Conservation (phyloP, 441 rosid species). For the Syzygium malaccense region DNA sequence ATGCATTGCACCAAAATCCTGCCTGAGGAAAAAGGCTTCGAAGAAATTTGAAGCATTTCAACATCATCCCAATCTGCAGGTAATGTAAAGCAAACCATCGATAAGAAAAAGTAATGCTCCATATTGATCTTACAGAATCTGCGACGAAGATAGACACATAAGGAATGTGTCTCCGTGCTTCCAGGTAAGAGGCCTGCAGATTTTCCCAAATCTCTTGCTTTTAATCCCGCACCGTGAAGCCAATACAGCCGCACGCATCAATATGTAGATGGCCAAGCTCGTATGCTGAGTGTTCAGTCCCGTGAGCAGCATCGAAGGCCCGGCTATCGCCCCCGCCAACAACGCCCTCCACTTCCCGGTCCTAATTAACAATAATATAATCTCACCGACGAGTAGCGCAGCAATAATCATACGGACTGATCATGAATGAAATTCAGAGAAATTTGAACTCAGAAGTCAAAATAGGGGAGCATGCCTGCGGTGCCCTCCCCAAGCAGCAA, state of each 20-base stretch:
- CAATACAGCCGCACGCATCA: slow-evolving; percentile 93
- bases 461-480: slow-evolving; percentile 39
- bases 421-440: neutral
- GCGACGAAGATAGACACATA: slow-evolving; percentile 92
- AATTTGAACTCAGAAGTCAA: neutral
- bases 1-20: neutral
- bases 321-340: slow-evolving; percentile 81
- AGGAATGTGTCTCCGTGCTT: slow-evolving; percentile 92
- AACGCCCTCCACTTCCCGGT: slow-evolving; percentile 83
- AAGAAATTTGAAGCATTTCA: neutral
- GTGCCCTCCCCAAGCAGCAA: slow-evolving; percentile 65
- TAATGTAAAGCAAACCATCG: neutral
- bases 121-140: slow-evolving; percentile 59
- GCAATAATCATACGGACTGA: neutral
- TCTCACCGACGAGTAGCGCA: neutral
- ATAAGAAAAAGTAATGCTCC: neutral
- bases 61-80: neutral
- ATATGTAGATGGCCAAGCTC: slow-evolving; percentile 75
- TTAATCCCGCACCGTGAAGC: slow-evolving; percentile 93
- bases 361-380: slow-evolving; percentile 27
- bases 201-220: slow-evolving; percentile 63
- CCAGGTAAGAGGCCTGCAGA: slow-evolving; percentile 95
- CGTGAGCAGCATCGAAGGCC: slow-evolving; percentile 89
- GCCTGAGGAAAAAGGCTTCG: neutral
- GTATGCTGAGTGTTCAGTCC: slow-evolving; percentile 79